Evolutionary conservation across 176 grass and related monocot genomes (phyloP).

Genomic region (Saccharum officinarum): DNA sequence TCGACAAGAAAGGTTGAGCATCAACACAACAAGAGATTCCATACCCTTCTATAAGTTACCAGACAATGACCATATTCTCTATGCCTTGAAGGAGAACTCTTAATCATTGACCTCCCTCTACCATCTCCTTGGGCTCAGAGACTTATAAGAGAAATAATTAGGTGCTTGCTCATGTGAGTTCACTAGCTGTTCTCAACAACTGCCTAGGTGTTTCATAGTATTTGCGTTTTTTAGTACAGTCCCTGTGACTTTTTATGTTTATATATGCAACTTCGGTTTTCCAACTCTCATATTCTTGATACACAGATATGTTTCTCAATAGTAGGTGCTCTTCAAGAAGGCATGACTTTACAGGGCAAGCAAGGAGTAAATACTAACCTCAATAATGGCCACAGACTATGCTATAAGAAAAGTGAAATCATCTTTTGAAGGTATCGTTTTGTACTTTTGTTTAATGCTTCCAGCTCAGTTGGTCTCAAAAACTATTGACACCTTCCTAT

Average conservation of each 20-base stretch:
- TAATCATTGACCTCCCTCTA: constrained; percentile 5
- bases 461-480: background rate
- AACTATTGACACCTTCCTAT: background rate
- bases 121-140: background rate
- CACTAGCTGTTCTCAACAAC: background rate
- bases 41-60: background rate
- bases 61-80: background rate
- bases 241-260: background rate
- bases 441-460: background rate
- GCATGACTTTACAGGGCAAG: background rate
- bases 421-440: background rate
- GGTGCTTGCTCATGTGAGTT: background rate
- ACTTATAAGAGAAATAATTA: constrained; percentile 2
- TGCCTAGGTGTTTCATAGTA: background rate
- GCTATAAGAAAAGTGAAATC: background rate
- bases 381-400: background rate
- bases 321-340: background rate
- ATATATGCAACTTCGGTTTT: background rate
- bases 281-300: background rate
- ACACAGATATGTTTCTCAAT: background rate
- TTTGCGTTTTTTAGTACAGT: too few relatives aligned
- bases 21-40: background rate
- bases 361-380: background rate
- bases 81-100: background rate
- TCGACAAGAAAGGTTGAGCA: constrained; percentile 13